phyloP scores from a whole-genome alignment of 73 alveolate species.

The Symbiodinium pilosum region DNA sequence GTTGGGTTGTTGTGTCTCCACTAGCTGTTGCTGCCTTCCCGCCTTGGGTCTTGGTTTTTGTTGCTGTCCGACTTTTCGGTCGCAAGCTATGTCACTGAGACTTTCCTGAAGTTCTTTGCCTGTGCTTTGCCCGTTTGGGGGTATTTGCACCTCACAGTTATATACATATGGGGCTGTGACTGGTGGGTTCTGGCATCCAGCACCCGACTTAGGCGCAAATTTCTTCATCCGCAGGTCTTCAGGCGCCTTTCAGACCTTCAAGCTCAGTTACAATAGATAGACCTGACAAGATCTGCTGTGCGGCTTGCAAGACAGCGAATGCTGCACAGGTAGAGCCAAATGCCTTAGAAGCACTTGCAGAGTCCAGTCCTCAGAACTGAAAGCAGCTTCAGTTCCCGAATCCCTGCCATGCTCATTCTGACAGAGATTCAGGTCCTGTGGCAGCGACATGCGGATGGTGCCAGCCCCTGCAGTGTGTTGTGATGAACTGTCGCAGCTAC shows the following conservation, averaged over 20 bases:
- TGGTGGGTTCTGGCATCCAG: too few relatives aligned
- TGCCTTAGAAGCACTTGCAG: slow-evolving; percentile 81
- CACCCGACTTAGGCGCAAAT: slow-evolving; percentile 88
- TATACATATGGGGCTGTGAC: too few relatives aligned
- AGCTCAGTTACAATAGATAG: background rate
- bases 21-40: too few relatives aligned
- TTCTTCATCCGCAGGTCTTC: slow-evolving; percentile 58
- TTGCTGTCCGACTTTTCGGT: too few relatives aligned
- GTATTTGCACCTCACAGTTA: background rate
- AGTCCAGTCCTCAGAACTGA: background rate
- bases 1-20: too few relatives aligned
- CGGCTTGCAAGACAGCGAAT: too few relatives aligned
- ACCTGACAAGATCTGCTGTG: background rate
- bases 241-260: background rate
- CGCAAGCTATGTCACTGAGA: too few relatives aligned
- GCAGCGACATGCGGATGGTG: slow-evolving; percentile 94
- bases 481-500: too few relatives aligned
- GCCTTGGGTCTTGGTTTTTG: too few relatives aligned
- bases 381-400: background rate
- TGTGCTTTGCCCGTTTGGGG: too few relatives aligned
- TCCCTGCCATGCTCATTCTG: too few relatives aligned
- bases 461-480: background rate
- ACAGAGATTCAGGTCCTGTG: slow-evolving; percentile 74
- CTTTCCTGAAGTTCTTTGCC: too few relatives aligned
- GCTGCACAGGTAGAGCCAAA: slow-evolving; percentile 63